Base-by-base conservation (phyloP, 148 eudicot species). In the Vaccinium vitisidaea region DNA sequence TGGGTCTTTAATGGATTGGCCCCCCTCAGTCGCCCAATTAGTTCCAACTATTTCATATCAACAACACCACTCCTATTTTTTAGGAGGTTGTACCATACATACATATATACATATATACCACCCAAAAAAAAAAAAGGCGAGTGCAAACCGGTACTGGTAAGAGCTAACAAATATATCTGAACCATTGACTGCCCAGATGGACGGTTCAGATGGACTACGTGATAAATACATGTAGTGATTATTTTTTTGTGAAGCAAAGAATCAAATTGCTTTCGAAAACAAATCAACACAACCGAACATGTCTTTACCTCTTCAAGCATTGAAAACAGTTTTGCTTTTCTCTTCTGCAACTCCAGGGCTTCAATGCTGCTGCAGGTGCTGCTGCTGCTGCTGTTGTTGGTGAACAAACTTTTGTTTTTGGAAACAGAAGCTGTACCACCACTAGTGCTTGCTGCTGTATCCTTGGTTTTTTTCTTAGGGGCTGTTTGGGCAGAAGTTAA, bases 281-380 rank as follows among this genome's bases (percentile, higher is more conserved):
- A 76, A 58, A 39, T 71, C 50, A 21, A 21, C 25, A 56, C 36
- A 18, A 30, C 49, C 36, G 25, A 43, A 36, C 32, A 73, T 6
- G 15, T 13, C 39, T 36, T 4, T 91, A 97, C 99, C 99, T 95
- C 95, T 86, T 95, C 98, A 83, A 97, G 92, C 98, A 97, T 88
- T 82, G 88, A 90, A 83, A 97, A 89, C 75, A 97, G 86, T 86
- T 90, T 97, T 59, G 91, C 50, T 87, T 95, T 97, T 83, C 95
- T 89, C 87, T 90, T 94, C 79, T 97, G 99, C 88, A 95, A 82
- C 14, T 97, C 98, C 70, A 94, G 79, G 53, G 92, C 84, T 85
- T 91, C 91, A 88, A 96, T 91, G 71, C 71, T 65, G 71, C 32
- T 91, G 46, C 46, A 43, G 46, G 39, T 2, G 39, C 39, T 36